phyloP scores from a whole-genome alignment of 1,284 basidiomycete genomes.

The Phellopilus nigrolimitatus region DNA sequence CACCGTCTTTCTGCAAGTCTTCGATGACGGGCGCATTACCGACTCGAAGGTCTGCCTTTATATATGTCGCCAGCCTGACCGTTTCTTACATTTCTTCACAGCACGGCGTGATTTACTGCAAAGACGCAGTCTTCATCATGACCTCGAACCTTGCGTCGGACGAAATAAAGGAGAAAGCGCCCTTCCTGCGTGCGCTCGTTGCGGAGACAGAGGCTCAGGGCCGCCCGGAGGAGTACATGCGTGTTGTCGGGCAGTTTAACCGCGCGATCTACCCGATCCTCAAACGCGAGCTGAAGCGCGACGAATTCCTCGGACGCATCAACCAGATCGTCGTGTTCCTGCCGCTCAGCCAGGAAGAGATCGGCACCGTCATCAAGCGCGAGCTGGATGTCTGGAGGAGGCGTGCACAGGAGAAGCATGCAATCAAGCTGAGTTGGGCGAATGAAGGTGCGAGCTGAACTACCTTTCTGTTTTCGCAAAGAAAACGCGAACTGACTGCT shows the following conservation, averaged over 20 bases:
- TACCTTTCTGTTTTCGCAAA: not conserved
- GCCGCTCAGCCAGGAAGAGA: constrained; percentile 15
- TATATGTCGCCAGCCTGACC: not conserved
- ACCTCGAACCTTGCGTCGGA: constrained; percentile 15
- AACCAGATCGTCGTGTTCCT: constrained; percentile 18
- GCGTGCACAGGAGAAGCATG: constrained; percentile 14
- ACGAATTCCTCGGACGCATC: constrained; percentile 17
- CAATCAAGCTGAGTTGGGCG: constrained; percentile 10
- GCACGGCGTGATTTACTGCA: constrained; percentile 15
- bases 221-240: constrained; percentile 13
- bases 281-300: constrained; percentile 9
- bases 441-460: constrained; percentile 9
- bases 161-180: constrained; percentile 10
- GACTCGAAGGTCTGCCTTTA: constrained; percentile 9
- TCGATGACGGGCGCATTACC: constrained; percentile 17
- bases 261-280: constrained; percentile 12
- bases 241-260: constrained; percentile 8
- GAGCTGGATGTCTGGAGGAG: constrained; percentile 9
- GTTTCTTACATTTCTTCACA: not conserved
- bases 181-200: constrained; percentile 5
- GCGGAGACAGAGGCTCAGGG: constrained; percentile 5
- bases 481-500: not conserved
- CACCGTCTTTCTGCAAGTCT: constrained; percentile 15
- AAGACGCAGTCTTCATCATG: constrained; percentile 18
- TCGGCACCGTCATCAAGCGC: constrained; percentile 6